These are phyloP conservation scores for Tulasnella sp. DNA, from an alignment of 768 basidiomycete species.

Conservation along the genomic window DNA sequence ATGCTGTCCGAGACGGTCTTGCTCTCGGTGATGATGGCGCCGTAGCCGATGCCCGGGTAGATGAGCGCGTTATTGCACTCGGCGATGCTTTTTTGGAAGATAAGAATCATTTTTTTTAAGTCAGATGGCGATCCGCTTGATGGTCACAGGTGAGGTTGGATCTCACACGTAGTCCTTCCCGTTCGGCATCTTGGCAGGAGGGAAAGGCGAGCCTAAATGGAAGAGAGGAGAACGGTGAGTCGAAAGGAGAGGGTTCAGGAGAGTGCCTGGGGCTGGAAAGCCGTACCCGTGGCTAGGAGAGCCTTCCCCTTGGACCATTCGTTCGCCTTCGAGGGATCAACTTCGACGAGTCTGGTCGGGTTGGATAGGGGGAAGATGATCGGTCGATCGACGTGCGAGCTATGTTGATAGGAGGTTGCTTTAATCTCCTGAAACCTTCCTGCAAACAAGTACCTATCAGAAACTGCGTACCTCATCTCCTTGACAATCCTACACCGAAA, in stretches of 20 bases:
- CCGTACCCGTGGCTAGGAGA: slow-evolving; percentile 40
- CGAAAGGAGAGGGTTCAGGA: not conserved
- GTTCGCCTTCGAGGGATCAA: slow-evolving; percentile 55
- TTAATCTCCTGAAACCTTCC: not conserved
- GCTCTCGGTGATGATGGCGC: slow-evolving; percentile 53
- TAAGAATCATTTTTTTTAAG: not conserved
- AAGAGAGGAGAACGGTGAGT: not conserved
- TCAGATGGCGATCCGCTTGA: too few relatives aligned
- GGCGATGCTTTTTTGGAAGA: slow-evolving; percentile 56
- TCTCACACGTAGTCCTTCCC: slow-evolving; percentile 57
- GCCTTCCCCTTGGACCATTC: slow-evolving; percentile 74
- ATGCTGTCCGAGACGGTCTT: slow-evolving; percentile 65
- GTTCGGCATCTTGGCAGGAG: slow-evolving; percentile 51
- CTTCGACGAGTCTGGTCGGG: slow-evolving; percentile 67
- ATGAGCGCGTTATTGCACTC: slow-evolving; percentile 74
- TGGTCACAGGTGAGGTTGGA: too few relatives aligned
- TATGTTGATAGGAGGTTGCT: slow-evolving; percentile 14
- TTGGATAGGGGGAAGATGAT: slow-evolving; percentile 81
- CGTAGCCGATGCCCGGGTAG: slow-evolving; percentile 78
- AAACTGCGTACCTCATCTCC: slow-evolving; percentile 3
- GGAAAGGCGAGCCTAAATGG: slow-evolving; percentile 69
- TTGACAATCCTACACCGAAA: slow-evolving; percentile 4
- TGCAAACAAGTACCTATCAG: not conserved
- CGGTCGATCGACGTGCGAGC: slow-evolving; percentile 54
- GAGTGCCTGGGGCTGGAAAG: not conserved